Evolutionary conservation across 2,329 filamentous ascomycete genomes (phyloP).

Genomic region (Colletotrichum sp.): DNA sequence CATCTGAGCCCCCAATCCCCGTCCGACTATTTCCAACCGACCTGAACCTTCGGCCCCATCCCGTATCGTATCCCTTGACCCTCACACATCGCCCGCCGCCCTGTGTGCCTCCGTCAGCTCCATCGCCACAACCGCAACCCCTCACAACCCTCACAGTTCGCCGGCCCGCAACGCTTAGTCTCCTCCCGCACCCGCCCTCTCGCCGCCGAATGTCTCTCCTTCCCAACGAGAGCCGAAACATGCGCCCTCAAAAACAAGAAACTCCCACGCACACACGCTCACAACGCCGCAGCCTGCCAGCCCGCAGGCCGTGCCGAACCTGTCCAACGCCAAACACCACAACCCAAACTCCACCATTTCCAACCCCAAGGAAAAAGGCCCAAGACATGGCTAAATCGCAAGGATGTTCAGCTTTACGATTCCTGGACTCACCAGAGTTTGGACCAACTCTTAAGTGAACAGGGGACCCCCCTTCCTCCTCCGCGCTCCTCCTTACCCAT

Average conservation of each 20-base stretch:
- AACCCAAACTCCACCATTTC: not conserved
- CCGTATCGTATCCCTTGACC: not conserved
- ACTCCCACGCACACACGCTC: not conserved
- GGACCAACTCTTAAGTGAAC: not conserved
- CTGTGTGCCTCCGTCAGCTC: not conserved
- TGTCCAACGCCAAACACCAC: not conserved
- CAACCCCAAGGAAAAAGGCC: not conserved
- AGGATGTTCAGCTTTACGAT: not conserved
- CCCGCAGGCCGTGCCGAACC: not conserved
- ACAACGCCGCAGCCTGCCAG: not conserved
- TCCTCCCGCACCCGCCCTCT: not conserved
- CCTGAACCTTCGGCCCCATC: not conserved
- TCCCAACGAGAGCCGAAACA: not conserved
- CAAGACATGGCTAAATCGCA: not conserved
- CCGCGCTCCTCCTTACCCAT: not conserved
- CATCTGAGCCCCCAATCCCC: not conserved
- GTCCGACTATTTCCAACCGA: not conserved
- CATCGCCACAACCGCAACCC: not conserved
- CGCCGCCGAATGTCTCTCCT: not conserved
- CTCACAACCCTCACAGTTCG: not conserved
- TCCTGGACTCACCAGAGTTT: not conserved
- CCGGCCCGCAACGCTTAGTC: not conserved
- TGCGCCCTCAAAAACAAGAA: not conserved
- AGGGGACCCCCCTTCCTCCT: not conserved
- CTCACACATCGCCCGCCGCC: not conserved